Evolutionary conservation across 2,329 filamentous ascomycete species (phyloP), one percentile per base, ranked within the genome.

Genomic region (Arthroderma sp.): DNA sequence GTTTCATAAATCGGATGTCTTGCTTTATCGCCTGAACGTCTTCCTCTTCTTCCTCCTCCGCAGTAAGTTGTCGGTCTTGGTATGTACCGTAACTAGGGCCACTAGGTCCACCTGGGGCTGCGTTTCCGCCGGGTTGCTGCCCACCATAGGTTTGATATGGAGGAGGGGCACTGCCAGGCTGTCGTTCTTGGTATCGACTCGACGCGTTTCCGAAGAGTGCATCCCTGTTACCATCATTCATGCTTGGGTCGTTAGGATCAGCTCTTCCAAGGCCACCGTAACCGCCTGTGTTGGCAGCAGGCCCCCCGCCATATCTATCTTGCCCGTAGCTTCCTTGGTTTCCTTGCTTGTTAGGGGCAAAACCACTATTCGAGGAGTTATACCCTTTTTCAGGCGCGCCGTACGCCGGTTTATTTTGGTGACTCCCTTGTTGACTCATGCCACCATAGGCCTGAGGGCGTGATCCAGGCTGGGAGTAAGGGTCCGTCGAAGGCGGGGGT

Each of bases 11-110:
- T 15, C 80, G 79, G 63, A 90, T 88, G 66, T 94, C 81, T 63
- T 84, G 78, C 70, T 89, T 89, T 17, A 85, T 83, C 0, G 82
- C 81, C 59, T 83, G 77, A 11, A 91, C 81, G 60, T 87, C 83
- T 68, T 87, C 82, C 61, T 88, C 84, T 65, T 86, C 83, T 63
- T 93, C 84, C 61, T 85, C 74, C 80, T 95, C 88, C 1, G 84
- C 88, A 0, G 88, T 95, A 63, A 95, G 74, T 69, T 95, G 82
- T 52, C 88, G 81, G 59, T 87, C 80, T 58, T 37, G 55, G 53
- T 35, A 56, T 56, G 21, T 60, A 2, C 61, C 63, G 2, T 60
- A 56, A 23, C 35, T 58, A 7, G 44, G 47, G 41, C 37, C 56
- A 47, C 56, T 49, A 23, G 33, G 39, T 37, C 55, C 56, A 17